Conservation (phyloP, 176 grass and related monocot species). For the Triticum dicoccoides region DNA sequence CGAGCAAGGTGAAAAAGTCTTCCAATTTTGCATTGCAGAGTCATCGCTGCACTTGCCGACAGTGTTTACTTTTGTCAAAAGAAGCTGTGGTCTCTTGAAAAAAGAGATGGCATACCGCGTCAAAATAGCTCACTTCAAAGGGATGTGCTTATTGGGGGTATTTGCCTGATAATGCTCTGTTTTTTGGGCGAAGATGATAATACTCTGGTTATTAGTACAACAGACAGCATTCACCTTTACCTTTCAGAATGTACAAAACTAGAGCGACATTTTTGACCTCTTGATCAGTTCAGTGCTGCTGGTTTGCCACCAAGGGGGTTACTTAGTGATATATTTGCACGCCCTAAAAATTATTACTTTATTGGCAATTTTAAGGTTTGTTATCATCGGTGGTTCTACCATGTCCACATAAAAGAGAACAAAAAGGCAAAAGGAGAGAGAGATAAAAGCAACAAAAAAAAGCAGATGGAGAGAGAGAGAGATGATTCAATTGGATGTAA, state of each 20-base stretch:
- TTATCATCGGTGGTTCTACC: conserved; percentile 18
- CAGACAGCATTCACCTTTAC: conserved; percentile 6
- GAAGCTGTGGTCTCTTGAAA: not conserved
- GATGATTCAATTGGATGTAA: not conserved
- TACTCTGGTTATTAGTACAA: conserved; percentile 14
- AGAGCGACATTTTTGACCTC: conserved; percentile 28
- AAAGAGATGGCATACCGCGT: not conserved
- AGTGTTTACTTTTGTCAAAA: conserved; percentile 3
- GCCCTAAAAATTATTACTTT: conserved; percentile 24
- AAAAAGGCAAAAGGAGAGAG: not conserved
- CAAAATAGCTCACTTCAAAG: conserved; percentile 13
- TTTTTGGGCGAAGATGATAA: not conserved
- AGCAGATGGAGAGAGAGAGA: not conserved
- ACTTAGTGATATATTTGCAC: conserved; percentile 18
- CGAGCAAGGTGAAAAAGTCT: conserved; percentile 24
- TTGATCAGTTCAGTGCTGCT: conserved; percentile 33
- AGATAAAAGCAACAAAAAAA: not conserved
- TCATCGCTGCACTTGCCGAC: conserved; percentile 47
- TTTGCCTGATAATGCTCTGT: not conserved
- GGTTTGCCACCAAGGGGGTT: conserved; percentile 29
- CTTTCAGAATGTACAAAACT: conserved; percentile 16
- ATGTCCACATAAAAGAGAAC: conserved; percentile 43
- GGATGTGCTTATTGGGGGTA: conserved; percentile 20
- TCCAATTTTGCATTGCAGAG: not conserved
- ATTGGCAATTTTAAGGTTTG: conserved; percentile 47